phyloP scores from a whole-genome alignment of 441 rosid species.

The Gossypium armourianum region DNA sequence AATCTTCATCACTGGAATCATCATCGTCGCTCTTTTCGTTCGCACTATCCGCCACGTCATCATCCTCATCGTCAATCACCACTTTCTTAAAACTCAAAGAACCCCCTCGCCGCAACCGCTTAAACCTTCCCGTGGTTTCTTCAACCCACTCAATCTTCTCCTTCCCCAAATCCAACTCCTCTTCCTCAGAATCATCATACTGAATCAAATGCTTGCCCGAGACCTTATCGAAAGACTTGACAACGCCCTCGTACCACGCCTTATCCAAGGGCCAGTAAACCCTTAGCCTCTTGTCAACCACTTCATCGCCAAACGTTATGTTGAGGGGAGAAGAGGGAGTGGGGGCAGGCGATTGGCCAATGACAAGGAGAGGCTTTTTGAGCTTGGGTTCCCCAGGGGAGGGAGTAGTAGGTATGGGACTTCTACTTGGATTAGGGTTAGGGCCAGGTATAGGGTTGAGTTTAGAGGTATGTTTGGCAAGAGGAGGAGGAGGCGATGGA shows the following conservation, averaged over 20 bases:
- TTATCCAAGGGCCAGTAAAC: slow-evolving; percentile 94
- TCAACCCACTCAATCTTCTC: slow-evolving; percentile 79
- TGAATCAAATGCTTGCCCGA: slow-evolving; percentile 57
- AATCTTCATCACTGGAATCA: slow-evolving; percentile 69
- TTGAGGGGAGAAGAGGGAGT: slow-evolving; percentile 24
- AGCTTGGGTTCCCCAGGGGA: slow-evolving; percentile 49
- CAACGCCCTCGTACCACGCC: slow-evolving; percentile 70
- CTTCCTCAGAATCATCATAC: slow-evolving; percentile 82
- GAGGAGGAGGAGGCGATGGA: slow-evolving; percentile 22
- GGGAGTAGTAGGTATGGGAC: slow-evolving; percentile 52
- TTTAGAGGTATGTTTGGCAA: slow-evolving; percentile 30
- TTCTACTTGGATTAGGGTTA: slow-evolving; percentile 22
- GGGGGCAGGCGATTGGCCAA: slow-evolving; percentile 40
- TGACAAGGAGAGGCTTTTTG: slow-evolving; percentile 52
- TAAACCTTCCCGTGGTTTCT: slow-evolving; percentile 33
- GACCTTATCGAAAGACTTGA: slow-evolving; percentile 32
- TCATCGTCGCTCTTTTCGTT: slow-evolving; percentile 36
- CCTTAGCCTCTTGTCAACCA: slow-evolving; percentile 50
- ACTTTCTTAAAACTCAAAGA: slow-evolving; percentile 35
- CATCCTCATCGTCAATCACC: slow-evolving; percentile 40
- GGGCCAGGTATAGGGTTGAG: slow-evolving; percentile 23
- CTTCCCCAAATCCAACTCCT: slow-evolving; percentile 63
- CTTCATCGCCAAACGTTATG: slow-evolving; percentile 44
- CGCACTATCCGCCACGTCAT: slow-evolving; percentile 30
- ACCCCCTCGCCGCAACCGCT: slow-evolving; percentile 61